Evolutionary conservation across 73 alveolate species (phyloP).

Genomic region (Paramecium pentaurelia): DNA sequence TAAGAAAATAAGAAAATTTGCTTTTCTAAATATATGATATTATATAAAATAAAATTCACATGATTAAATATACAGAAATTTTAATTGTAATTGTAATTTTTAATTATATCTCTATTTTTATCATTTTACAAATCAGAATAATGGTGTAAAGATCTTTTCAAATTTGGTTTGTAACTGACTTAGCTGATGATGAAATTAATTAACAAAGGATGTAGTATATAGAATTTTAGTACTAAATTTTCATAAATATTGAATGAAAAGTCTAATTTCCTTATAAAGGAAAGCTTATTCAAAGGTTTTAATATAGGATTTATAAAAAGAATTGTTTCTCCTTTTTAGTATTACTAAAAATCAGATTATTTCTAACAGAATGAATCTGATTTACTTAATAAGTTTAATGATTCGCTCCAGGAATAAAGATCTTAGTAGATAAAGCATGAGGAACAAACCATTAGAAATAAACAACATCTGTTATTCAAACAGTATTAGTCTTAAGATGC

Average conservation of each 20-base stretch:
- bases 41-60: too few species aligned
- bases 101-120: neutral
- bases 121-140: neutral
- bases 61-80: neutral
- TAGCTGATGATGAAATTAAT: neutral
- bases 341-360: neutral
- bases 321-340: neutral
- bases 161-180: neutral
- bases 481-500: neutral
- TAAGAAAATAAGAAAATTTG: too few species aligned
- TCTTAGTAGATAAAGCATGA: neutral
- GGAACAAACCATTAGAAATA: neutral
- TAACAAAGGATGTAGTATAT: too few species aligned
- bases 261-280: too few species aligned
- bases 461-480: neutral
- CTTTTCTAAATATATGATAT: neutral
- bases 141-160: neutral
- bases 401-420: neutral
- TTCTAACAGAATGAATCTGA: neutral
- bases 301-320: neutral
- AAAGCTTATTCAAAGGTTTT: neutral
- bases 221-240: neutral
- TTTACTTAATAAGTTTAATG: neutral
- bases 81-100: neutral
- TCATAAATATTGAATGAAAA: too few species aligned